Evolutionary conservation across 2,329 filamentous ascomycete species (phyloP), one percentile per base, ranked within the genome.

Genomic region (Balansia obtecta): DNA sequence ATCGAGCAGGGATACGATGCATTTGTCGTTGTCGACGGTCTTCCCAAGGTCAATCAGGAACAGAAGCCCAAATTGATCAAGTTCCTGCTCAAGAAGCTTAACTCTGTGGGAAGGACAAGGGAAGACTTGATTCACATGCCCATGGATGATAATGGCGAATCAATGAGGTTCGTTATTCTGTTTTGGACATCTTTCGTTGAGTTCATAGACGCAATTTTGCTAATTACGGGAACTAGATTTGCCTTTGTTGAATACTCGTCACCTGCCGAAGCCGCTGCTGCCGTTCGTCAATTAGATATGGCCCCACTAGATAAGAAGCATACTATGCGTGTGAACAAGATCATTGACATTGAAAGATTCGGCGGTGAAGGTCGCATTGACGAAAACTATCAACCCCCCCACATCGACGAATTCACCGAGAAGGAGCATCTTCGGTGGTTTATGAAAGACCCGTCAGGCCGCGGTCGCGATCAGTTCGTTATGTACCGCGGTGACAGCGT

Each of bases 231-330:
- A 4, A 45, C 39, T 59, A 95, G 89, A 57, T 98, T 94, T 65
- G 93, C 93, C 52, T 98, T 98, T 65, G 89, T 98, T 61, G 93
- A 98, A 69, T 98, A 91, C 71, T 85, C 88, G 55, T 89, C 89
- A 12, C 77, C 93, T 51, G 88, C 85, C 63, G 90, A 97, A 73
- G 93, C 93, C 30, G 77, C 87, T 51, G 87, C 87, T 49, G 93
- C 91, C 51, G 88, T 90, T 60, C 90, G 95, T 68, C 82, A 86
- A 62, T 84, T 98, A 53, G 83, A 98, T 68, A 80, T 82, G 61
- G 83, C 86, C 6, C 80, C 91, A 43, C 85, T 98, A 62, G 93
- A 98, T 74, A 97, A 94, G 80, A 96, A 85, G 73, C 90, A 98
- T 77, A 95, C 81, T 48, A 81, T 98, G 60, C 80, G 85, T 56